Percentiles rank a stretch among this genome's conserved stretches.
Conservation (phyloP, 257 asterid genomes). For the Gentiana macrophylla region DNA sequence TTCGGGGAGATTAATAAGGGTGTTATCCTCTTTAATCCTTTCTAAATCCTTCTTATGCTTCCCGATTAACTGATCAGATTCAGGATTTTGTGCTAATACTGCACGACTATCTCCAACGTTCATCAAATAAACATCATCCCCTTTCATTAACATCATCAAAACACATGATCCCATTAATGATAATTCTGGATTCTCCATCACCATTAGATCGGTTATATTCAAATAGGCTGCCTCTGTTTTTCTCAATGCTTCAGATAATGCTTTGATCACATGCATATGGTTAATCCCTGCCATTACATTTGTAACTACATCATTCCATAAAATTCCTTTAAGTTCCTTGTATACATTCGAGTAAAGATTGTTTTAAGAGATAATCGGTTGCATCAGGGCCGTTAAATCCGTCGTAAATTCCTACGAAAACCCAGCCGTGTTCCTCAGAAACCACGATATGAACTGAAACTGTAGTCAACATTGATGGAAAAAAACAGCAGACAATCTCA, state of each 20-base stretch:
- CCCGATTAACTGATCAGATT: constrained; percentile 48
- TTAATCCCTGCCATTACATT: constrained; percentile 13
- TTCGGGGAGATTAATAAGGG: constrained; percentile 1
- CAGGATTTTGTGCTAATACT: constrained; percentile 60
- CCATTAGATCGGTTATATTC: constrained; percentile 71
- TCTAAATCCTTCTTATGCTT: constrained; percentile 83
- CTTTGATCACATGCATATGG: constrained; percentile 67
- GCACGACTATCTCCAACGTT: constrained; percentile 98
- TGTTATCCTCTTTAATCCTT: constrained; percentile 80
- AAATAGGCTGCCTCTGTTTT: constrained; percentile 78
- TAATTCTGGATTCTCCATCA: constrained; percentile 82
- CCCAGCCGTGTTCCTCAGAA: constrained; percentile 86
- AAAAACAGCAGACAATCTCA: too few species aligned
- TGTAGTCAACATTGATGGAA: too few species aligned
- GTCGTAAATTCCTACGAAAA: constrained; percentile 86
- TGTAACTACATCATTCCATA: constrained; percentile 42
- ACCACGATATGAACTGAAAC: constrained; percentile 54
- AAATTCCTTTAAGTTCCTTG: constrained; percentile 70
- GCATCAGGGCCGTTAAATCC: constrained; percentile 98
- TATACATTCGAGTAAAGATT: constrained; percentile 65
- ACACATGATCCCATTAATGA: constrained; percentile 97
- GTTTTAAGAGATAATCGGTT: constrained; percentile 56
- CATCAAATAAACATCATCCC: constrained; percentile 87
- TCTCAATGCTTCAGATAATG: constrained; percentile 61
- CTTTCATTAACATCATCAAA: constrained; percentile 92